Evolutionary conservation across 2,329 filamentous ascomycete genomes (phyloP).

Genomic region (Penicillium thymicola): DNA sequence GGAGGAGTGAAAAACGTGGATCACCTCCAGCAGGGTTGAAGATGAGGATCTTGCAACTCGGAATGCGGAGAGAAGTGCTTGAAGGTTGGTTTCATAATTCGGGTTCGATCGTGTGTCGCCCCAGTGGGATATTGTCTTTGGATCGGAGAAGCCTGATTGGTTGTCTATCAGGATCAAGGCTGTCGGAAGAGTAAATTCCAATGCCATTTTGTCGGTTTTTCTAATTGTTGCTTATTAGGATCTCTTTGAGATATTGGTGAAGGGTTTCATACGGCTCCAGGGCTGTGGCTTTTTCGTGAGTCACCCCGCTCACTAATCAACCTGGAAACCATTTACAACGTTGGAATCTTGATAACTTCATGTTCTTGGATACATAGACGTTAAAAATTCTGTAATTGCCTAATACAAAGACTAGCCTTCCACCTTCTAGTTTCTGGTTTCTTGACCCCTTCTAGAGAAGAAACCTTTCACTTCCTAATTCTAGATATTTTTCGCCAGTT

Average conservation of each 20-base stretch:
- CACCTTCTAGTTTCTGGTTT: neutral
- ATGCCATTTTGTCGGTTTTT: constrained; percentile 11
- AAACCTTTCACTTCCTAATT: neutral
- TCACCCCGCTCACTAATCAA: neutral
- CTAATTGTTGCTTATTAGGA: neutral
- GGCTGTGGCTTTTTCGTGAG: neutral
- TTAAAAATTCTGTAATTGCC: neutral
- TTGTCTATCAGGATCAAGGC: constrained; percentile 50
- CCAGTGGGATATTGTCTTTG: constrained; percentile 33
- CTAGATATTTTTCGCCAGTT: neutral
- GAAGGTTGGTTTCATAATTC: constrained; percentile 43
- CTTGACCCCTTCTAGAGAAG: neutral
- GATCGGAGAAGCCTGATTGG: constrained; percentile 43
- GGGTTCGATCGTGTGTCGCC: constrained; percentile 46
- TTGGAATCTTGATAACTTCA: neutral
- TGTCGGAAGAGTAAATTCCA: constrained; percentile 31
- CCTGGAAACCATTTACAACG: neutral
- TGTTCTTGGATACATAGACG: neutral
- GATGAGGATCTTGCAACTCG: constrained; percentile 25
- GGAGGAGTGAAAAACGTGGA: constrained; percentile 49
- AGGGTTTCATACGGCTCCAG: neutral
- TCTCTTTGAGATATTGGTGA: too few species aligned
- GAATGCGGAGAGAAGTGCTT: constrained; percentile 38
- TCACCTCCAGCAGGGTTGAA: constrained; percentile 31
- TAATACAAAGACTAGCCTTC: neutral